These are phyloP conservation scores for Pezicula neosporulosa DNA, from an alignment of 2,329 filamentous ascomycete genomes.

Conservation along the genomic window DNA sequence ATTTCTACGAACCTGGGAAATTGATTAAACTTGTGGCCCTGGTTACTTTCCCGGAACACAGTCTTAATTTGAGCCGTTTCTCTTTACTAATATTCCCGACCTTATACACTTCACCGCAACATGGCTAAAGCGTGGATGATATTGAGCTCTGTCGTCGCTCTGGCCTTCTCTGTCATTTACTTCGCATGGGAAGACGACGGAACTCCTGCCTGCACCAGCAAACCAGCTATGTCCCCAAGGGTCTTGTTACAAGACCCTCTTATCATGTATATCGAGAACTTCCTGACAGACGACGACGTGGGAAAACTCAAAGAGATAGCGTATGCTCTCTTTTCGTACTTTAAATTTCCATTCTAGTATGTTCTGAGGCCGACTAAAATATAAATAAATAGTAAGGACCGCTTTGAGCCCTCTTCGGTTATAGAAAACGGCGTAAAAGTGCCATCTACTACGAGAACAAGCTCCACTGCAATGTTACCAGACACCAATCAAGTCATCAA, in stretches of 20 bases:
- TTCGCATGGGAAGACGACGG: not conserved
- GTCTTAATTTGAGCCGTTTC: too few relatives aligned
- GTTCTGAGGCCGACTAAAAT: not conserved
- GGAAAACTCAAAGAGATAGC: not conserved
- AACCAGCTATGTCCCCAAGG: not conserved
- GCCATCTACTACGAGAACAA: not conserved
- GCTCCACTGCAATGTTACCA: not conserved
- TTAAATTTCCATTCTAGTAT: not conserved
- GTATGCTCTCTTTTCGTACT: not conserved
- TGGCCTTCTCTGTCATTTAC: not conserved
- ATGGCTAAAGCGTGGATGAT: not conserved
- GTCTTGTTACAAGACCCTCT: conserved; percentile 5
- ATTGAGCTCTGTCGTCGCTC: not conserved
- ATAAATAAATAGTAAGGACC: not conserved
- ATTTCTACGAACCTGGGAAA: not conserved
- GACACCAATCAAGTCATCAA: not conserved
- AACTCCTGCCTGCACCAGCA: not conserved
- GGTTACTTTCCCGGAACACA: not conserved
- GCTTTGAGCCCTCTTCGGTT: not conserved
- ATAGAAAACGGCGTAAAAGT: not conserved
- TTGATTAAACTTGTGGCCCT: not conserved
- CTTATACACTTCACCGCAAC: not conserved
- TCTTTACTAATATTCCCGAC: too few relatives aligned
- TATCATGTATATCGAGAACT: conserved; percentile 2
- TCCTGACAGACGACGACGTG: not conserved